A percentile compares a stretch with the other conserved stretches of the same genome.
phyloP scores from a whole-genome alignment of 306 rosid genomes.

The Ormosia emarginata region DNA sequence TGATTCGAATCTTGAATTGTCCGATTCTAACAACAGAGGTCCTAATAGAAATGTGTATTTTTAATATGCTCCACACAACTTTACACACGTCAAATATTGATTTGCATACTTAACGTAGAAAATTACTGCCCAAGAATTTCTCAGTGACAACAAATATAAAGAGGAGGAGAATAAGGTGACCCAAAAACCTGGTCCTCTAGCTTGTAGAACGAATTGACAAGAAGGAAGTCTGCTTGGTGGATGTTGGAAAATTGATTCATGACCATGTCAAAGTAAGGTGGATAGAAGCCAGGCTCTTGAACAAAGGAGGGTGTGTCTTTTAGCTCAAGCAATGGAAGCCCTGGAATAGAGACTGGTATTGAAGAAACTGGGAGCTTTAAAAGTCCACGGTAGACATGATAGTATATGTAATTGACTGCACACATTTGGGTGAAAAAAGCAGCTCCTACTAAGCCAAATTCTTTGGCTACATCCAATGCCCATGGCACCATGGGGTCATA shows the following conservation, averaged over 20 bases:
- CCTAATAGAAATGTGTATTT: no score
- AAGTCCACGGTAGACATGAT: conserved; percentile 35
- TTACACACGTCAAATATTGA: no score
- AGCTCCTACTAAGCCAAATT: conserved; percentile 38
- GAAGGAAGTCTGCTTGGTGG: conserved; percentile 46
- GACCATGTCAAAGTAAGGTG: conserved; percentile 47
- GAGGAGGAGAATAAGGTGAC: neutral
- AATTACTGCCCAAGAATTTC: no score
- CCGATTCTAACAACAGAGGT: no score
- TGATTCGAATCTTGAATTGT: no score
- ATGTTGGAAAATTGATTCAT: conserved; percentile 49
- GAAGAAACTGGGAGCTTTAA: conserved; percentile 35
- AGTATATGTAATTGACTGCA: conserved; percentile 43
- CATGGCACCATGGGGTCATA: conserved; percentile 53
- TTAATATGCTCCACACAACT: no score
- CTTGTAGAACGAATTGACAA: conserved; percentile 60
- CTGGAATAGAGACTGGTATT: conserved; percentile 29
- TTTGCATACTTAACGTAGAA: no score
- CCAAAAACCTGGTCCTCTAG: conserved; percentile 53
- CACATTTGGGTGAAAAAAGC: conserved; percentile 60
- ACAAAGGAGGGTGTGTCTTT: conserved; percentile 57
- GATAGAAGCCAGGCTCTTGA: conserved; percentile 31
- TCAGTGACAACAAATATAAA: neutral
- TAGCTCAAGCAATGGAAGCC: conserved; percentile 46
- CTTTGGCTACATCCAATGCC: conserved; percentile 55